A percentile compares a stretch with the other conserved stretches of the same genome.
These are phyloP conservation scores for Solanum sejunctum DNA, from an alignment of 257 asterid species.

Conservation along the genomic window DNA sequence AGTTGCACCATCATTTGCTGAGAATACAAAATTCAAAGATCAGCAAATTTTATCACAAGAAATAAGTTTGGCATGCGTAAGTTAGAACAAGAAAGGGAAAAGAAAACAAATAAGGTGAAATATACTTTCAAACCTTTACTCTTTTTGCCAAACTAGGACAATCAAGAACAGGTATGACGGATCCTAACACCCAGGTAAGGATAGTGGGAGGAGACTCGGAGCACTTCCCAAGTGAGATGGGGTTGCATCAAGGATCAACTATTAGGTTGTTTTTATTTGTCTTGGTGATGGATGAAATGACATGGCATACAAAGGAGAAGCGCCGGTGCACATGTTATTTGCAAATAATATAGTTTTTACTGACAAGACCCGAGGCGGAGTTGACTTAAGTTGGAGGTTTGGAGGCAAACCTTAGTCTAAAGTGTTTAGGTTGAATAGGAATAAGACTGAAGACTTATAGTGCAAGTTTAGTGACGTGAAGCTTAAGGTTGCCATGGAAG, in stretches of 20 bases:
- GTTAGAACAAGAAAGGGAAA: background rate
- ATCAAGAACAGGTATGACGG: background rate
- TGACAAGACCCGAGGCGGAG: background rate
- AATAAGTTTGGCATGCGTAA: background rate
- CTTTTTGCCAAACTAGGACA: background rate
- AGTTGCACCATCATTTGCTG: constrained; percentile 95
- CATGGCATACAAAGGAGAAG: background rate
- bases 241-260: background rate
- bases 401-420: background rate
- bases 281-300: background rate
- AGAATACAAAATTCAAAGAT: background rate
- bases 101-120: background rate
- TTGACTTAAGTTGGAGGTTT: background rate
- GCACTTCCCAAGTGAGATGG: background rate
- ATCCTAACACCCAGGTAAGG: background rate
- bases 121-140: background rate
- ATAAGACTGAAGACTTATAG: background rate
- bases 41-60: background rate
- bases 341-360: background rate
- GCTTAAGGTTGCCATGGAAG: no score
- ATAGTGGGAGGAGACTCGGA: background rate
- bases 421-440: background rate
- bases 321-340: background rate
- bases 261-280: background rate
- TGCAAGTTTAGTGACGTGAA: no score